Conservation (phyloP, 1,139 yeast species). For the Zygosaccharomyces sapae region DNA sequence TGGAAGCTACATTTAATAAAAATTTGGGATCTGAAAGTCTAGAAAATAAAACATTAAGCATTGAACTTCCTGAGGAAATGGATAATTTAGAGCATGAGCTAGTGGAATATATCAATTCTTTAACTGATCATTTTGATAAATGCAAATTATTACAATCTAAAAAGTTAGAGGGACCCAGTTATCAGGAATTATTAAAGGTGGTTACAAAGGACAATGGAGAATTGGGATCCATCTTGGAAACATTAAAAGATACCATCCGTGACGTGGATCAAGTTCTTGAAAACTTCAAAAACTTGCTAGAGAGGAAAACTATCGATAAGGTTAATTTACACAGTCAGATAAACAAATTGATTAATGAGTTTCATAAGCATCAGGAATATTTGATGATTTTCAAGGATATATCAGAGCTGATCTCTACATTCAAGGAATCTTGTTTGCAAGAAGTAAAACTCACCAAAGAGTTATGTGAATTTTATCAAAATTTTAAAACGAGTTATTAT, state of each 20-base stretch:
- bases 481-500: conserved; percentile 48
- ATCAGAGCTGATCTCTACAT: conserved; percentile 25
- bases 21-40: conserved; percentile 19
- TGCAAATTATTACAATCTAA: conserved; percentile 42
- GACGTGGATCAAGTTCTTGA: conserved; percentile 34
- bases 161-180: conserved; percentile 26
- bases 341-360: conserved; percentile 26
- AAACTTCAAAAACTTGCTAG: conserved; percentile 28
- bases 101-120: conserved; percentile 62
- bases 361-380: conserved; percentile 29
- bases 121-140: conserved; percentile 81
- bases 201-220: conserved; percentile 40
- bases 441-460: conserved; percentile 34
- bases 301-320: conserved; percentile 16
- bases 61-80: conserved; percentile 37
- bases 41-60: conserved; percentile 21
- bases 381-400: conserved; percentile 27
- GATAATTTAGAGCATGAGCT: conserved; percentile 61
- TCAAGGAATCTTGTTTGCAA: conserved; percentile 27
- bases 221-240: conserved; percentile 38
- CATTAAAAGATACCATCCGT: conserved; percentile 33
- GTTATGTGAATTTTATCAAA: conserved; percentile 45
- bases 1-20: conserved; percentile 20
- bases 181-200: conserved; percentile 39
- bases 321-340: conserved; percentile 28